Evolutionary conservation across 495 filamentous ascomycete species (phyloP), one percentile per base, ranked within the genome.

Genomic region (Penicillium atrosanguineum): DNA sequence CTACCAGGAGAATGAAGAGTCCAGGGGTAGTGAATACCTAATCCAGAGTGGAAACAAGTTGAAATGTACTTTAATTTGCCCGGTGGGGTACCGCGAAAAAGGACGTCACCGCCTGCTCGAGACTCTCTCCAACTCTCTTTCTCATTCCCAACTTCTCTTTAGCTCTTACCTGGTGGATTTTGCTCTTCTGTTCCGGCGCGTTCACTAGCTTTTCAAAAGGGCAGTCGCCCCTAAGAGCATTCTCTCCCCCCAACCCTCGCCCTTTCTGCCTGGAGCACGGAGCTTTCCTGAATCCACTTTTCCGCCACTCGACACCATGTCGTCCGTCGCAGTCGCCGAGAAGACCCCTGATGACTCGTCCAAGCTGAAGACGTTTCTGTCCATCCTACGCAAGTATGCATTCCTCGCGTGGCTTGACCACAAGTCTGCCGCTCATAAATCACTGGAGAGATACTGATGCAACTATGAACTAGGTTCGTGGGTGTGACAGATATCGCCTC

Each of bases 401-500:
- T 28, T 26, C 21, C 46, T 18, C 43, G 31, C 8, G 23, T 36
- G 28, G 25, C 31, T 42, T 16, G 37, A 48, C 48, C 40, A n/a
- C 50, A 16, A 14, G 36, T n/a, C 43, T 34, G 19, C 34, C 29
- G 40, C 29, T 29, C 25, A 26, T 26, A 48, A 48, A 15, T 37
- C 12, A 8, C 20, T 21, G 7, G 20, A 21, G 20, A 19, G 42
- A 26, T 52, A 37, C 67, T 73, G 56, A 72, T 49, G 46, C 36
- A 39, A 52, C 58, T 15, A 25, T 52, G 8, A 48, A 25, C 50
- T 60, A 92, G 90, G 62, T 97, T 96, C 65, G 88, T 96, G 63
- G 94, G 94, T 52, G 94, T 98, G 48, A 74, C 91, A 57, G 94
- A 98, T 74, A 93, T 98, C 56, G 94, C 94, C 19, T 83, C 90